phyloP scores from a whole-genome alignment of 805 yeast species.

The Vanderwaltozyma tropicalis region DNA sequence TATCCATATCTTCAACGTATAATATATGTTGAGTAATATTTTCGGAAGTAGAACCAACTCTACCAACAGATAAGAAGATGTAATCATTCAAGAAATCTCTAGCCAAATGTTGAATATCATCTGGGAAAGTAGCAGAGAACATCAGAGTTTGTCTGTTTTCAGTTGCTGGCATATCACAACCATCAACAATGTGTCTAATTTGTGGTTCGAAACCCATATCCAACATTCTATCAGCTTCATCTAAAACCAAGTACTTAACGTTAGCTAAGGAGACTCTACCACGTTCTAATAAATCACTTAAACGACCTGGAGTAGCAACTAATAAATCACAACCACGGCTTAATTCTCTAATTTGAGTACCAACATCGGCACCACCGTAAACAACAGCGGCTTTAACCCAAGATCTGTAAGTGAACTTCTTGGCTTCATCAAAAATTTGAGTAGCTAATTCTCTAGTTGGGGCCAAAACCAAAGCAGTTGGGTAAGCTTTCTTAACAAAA shows the following conservation, averaged over 20 bases:
- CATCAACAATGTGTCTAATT: slow-evolving; percentile 95
- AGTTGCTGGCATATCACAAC: slow-evolving; percentile 94
- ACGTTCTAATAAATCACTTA: slow-evolving; percentile 90
- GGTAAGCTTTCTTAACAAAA: slow-evolving; percentile 71
- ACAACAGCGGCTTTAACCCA: slow-evolving; percentile 95
- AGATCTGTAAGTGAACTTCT: slow-evolving; percentile 88
- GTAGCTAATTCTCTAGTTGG: slow-evolving; percentile 99
- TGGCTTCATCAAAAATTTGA: slow-evolving; percentile 91
- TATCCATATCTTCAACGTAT: slow-evolving; percentile 88
- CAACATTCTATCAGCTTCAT: slow-evolving; percentile 99
- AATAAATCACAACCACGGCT: slow-evolving; percentile 90
- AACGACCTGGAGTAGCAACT: slow-evolving; percentile 99
- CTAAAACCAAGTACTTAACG: slow-evolving; percentile 88
- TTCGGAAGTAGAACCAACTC: slow-evolving; percentile 98
- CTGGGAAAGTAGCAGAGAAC: slow-evolving; percentile 99
- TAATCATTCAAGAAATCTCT: slow-evolving; percentile 94
- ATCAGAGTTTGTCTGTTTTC: slow-evolving; percentile 89
- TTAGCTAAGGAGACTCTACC: slow-evolving; percentile 82
- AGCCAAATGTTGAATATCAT: slow-evolving; percentile 93
- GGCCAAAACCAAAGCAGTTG: slow-evolving; percentile 91
- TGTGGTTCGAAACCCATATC: slow-evolving; percentile 99
- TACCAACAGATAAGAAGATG: slow-evolving; percentile 93
- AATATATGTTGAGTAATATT: slow-evolving; percentile 91
- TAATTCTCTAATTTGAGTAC: slow-evolving; percentile 75
- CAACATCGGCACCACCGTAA: slow-evolving; percentile 97